Base-by-base conservation (phyloP, 148 eudicot genomes). In the Persicaria maculosa region DNA sequence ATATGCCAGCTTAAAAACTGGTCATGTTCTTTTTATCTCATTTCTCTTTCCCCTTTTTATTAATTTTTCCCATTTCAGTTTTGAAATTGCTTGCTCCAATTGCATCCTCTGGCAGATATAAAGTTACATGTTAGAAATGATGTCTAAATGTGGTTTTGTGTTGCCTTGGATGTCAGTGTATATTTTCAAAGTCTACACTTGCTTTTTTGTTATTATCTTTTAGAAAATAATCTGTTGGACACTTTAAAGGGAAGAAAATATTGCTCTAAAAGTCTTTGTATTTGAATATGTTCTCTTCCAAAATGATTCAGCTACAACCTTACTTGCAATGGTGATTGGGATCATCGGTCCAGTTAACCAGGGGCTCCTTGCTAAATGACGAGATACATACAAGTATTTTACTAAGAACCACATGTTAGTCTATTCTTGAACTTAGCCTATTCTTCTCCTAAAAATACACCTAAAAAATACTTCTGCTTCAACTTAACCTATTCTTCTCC, bases 281-380 rank as follows among this genome's bases (percentile, higher is more conserved):
- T 44, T 19, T 64, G 40, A 14, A 67, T 77, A 95, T 97, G 98
- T 95, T 45, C 96, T 95, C 72, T 95, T 95, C 85, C 99, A 92
- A 84, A 95, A 95, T 55, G 99, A 95, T 86, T 90, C 99, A 45
- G 92, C 97, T 47, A 97, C 97, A 46, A 95, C 97, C 20, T 85
- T 95, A 78, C 90, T 95, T 81, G 93, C 97, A 73, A 89, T 97
- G 73, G 96, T 95, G 47, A 89, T 95, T 75, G 97, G 97, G 68
- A 92, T 95, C 67, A 84, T 95, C 44, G 87, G 97, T 73, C 88
- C 88, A 16, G 86, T 95, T 81, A 91, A 88, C 68, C 99, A 88
- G 79, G 86, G 57, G 40, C 85, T 95, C 97, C 96, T 95, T 77
- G 94, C 89, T 36, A 92, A 92, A 87, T 97, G 99, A 80, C 85